Base-by-base conservation (phyloP, 164 flowering plant species). In the Macadamia integrifolia region DNA sequence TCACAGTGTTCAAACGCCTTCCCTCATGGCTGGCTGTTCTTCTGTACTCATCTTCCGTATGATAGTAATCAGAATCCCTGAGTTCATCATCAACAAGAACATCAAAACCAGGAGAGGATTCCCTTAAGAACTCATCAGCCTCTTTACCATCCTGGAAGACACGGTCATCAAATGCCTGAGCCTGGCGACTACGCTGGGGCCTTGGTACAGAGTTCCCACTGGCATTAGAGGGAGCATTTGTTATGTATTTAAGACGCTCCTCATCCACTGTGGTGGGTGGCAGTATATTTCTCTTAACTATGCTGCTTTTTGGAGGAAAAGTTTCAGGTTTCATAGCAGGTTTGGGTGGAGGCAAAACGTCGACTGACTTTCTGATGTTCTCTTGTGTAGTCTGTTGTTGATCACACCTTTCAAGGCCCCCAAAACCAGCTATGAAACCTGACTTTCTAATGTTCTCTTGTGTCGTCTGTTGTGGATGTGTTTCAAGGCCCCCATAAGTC, bases 31-130 rank as follows among this genome's bases (percentile, higher is more conserved):
- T 83, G 50, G 73, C 65, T 42, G 71, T 65, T 67, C 81, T 77
- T 65, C 81, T 84, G 75, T 66, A 85, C 56, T 80, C 86, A 69
- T 87, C 92, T 44, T 83, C 92, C 67, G 79, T 78, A 35, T 73
- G 83, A 70, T 81, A 90, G 73, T 80, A 91, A 23, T 85, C 89
- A 71, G 86, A 74, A 50, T 85, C 85, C 70, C 81, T 59, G 7
- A 76, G 79, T 35, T 88, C 90, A 80, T 90, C 84, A 74, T 89
- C 98, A 53, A 89, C 97, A 66, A 93, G 96, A 72, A 93, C 98
- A 87, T 91, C 98, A 83, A 93, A 93, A 30, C 97, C 98, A 75
- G 98, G 97, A 76, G 96, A 88, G 3, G 91, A 83, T 74, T 91
- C 98, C 67, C 88, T 80, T 65, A 85, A 70, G 68, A 74, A 71